Conservation (phyloP, 257 asterid genomes). For the Haberlea rhodopensis region DNA sequence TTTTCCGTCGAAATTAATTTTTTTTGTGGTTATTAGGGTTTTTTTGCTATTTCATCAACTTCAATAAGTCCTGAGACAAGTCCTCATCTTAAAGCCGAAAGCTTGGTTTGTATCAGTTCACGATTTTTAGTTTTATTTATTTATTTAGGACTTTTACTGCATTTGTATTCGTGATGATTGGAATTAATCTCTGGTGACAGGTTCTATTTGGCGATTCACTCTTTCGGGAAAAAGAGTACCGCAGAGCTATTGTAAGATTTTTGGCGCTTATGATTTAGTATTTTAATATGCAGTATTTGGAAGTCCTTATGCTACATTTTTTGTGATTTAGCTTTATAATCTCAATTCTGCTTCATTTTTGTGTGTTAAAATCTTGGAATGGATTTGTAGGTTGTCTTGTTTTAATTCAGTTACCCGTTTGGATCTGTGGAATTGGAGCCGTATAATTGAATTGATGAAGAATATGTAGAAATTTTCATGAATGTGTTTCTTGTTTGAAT, state of each 20-base stretch:
- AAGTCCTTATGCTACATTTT: constrained; percentile 1
- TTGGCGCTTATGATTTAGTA: constrained; percentile 12
- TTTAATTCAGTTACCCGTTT: neutral
- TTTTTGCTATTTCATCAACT: constrained; percentile 81
- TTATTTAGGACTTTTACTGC: constrained; percentile 12
- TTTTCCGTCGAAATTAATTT: constrained; percentile 7
- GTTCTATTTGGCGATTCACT: constrained; percentile 81
- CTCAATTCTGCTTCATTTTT: neutral
- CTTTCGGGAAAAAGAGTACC: constrained; percentile 68
- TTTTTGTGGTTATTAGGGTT: constrained; percentile 50
- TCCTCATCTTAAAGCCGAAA: constrained; percentile 85
- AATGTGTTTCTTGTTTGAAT: neutral
- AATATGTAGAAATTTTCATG: neutral
- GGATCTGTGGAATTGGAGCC: neutral
- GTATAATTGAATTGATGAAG: constrained; percentile 1
- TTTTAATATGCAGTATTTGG: constrained; percentile 4
- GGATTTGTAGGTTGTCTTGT: neutral
- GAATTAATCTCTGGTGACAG: constrained; percentile 36
- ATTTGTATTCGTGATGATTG: constrained; percentile 24
- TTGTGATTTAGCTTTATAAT: constrained; percentile 8
- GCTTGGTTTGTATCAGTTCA: constrained; percentile 50
- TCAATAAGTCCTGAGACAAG: constrained; percentile 64
- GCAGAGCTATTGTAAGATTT: constrained; percentile 81
- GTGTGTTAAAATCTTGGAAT: neutral
- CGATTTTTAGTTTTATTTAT: neutral